A percentile compares a stretch with the other conserved stretches of the same genome.
These are phyloP conservation scores for Ophioceras dolichostomum DNA, from an alignment of 2,329 filamentous ascomycete species.

Conservation along the genomic window DNA sequence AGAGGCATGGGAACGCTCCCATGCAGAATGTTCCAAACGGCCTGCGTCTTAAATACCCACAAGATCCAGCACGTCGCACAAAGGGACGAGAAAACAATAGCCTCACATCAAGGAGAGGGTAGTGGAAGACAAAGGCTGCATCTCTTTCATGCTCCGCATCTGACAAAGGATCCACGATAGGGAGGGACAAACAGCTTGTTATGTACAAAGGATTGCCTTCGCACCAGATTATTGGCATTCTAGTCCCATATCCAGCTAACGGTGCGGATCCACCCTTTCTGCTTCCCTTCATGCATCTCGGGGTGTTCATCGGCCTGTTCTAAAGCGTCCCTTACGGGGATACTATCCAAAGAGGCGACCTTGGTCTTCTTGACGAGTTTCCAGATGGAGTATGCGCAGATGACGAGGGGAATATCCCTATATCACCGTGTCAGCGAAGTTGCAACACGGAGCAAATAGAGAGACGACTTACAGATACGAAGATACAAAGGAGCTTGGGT, in stretches of 20 bases:
- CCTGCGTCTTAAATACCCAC: too few relatives aligned
- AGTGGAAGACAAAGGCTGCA: too few relatives aligned
- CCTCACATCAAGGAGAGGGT: too few relatives aligned
- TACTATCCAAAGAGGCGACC: constrained; percentile 33
- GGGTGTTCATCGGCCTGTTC: constrained; percentile 26
- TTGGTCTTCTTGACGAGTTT: constrained; percentile 54
- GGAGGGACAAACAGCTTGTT: too few relatives aligned
- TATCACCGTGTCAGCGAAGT: constrained; percentile 3
- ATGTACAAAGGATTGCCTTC: too few relatives aligned
- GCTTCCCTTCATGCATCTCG: constrained; percentile 16
- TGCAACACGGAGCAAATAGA: neutral
- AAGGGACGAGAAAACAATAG: too few relatives aligned
- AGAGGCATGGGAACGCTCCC: too few relatives aligned
- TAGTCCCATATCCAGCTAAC: constrained; percentile 25
- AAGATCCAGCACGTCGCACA: too few relatives aligned
- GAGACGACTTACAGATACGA: constrained; percentile 26
- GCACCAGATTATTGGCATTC: too few relatives aligned
- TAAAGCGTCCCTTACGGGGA: constrained; percentile 40
- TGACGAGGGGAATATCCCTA: constrained; percentile 48
- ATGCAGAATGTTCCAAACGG: too few relatives aligned
- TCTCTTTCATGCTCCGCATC: too few relatives aligned
- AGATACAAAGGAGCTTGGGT: constrained; percentile 47
- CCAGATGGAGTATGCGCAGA: constrained; percentile 46
- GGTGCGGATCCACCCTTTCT: constrained; percentile 14
- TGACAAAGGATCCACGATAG: too few relatives aligned